phyloP scores from a whole-genome alignment of 306 rosid genomes.

The Ammopiptanthus mongolicus region DNA sequence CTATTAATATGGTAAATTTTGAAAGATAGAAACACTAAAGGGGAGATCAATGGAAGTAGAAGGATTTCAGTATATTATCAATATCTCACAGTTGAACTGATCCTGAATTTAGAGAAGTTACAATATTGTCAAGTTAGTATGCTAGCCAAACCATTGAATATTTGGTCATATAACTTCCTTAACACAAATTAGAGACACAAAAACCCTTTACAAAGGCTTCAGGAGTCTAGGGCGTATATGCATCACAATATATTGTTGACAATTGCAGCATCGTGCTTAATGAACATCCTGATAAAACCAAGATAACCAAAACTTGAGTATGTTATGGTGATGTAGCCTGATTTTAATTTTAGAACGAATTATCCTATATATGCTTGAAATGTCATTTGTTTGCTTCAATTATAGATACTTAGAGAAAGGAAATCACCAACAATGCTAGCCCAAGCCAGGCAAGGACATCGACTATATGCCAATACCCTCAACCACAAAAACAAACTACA shows the following conservation, averaged over 20 bases:
- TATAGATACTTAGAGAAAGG: neutral
- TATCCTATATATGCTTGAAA: neutral
- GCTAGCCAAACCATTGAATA: neutral
- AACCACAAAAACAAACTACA: neutral
- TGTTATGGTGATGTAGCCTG: neutral
- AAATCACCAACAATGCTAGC: neutral
- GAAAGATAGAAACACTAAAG: neutral
- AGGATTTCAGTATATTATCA: neutral
- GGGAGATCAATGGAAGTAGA: constrained; percentile 1
- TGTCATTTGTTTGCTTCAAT: constrained; percentile 11
- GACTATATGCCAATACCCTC: neutral
- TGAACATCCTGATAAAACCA: neutral
- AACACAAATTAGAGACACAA: neutral
- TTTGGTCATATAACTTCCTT: neutral
- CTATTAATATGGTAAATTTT: too few relatives aligned
- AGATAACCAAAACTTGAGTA: neutral
- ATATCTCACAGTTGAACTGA: neutral
- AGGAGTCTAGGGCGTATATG: neutral
- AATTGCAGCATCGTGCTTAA: constrained; percentile 4
- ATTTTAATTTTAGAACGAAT: constrained; percentile 3
- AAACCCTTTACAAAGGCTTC: neutral
- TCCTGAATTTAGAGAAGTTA: neutral
- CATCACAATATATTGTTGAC: neutral
- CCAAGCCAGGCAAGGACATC: neutral
- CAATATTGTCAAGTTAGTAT: neutral